These are phyloP conservation scores for Lathyrus aphaca DNA, from an alignment of 306 rosid genomes.

Conservation along the genomic window DNA sequence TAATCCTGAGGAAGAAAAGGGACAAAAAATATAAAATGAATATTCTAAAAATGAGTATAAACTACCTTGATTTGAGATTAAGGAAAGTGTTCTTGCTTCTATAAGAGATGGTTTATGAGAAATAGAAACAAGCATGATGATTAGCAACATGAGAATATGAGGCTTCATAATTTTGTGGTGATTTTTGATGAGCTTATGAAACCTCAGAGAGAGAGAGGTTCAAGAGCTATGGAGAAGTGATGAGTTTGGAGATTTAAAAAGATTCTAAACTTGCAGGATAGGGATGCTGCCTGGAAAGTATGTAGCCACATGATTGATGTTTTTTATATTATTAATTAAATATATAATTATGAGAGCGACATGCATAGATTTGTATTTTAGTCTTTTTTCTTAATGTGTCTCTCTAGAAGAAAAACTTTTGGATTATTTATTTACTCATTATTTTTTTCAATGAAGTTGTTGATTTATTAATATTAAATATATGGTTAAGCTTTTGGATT, in stretches of 20 bases:
- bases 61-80: slow-evolving; percentile 45
- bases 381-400: neutral
- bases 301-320: slow-evolving; percentile 43
- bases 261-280: neutral
- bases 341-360: slow-evolving; percentile 33
- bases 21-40: neutral
- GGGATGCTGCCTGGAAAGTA: slow-evolving; percentile 40
- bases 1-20: neutral
- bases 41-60: neutral
- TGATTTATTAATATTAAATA: no score
- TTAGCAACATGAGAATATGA: slow-evolving; percentile 25
- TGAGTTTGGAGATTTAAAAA: slow-evolving; percentile 17
- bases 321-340: slow-evolving; percentile 3
- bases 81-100: slow-evolving; percentile 49
- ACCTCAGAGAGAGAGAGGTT: slow-evolving; percentile 26
- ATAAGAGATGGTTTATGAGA: slow-evolving; percentile 26
- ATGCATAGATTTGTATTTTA: neutral
- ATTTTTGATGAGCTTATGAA: slow-evolving; percentile 38
- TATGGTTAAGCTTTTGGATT: no score
- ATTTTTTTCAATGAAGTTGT: no score
- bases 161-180: slow-evolving; percentile 29
- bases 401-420: neutral
- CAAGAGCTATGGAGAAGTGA: slow-evolving; percentile 29
- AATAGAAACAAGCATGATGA: slow-evolving; percentile 40
- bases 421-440: neutral